Conservation (phyloP, 768 basidiomycete species). For the Amyloporia xantha region DNA sequence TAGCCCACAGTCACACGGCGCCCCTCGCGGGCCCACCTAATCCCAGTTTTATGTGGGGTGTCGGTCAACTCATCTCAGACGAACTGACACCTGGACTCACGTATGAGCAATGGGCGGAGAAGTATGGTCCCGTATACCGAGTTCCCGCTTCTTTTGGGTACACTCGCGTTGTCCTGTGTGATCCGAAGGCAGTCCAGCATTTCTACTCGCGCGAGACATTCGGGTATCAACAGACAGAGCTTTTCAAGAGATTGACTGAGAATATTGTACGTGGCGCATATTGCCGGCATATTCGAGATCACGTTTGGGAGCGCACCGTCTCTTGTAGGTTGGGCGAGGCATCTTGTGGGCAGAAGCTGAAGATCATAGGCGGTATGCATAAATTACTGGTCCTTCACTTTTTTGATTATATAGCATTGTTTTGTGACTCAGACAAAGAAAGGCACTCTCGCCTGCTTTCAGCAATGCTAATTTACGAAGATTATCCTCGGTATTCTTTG, state of each 20-base stretch:
- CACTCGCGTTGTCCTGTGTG: conserved; percentile 16
- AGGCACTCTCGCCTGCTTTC: conserved; percentile 45
- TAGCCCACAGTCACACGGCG: conserved; percentile 20
- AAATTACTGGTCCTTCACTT: background rate
- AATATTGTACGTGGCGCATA: conserved; percentile 26
- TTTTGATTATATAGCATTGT: background rate
- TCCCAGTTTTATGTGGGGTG: conserved; percentile 37
- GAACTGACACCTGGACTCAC: conserved; percentile 25
- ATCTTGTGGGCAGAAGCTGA: conserved; percentile 38
- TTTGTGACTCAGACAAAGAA: conserved; percentile 34
- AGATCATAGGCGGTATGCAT: conserved; percentile 32
- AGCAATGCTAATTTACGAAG: conserved; percentile 44
- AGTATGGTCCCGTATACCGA: conserved; percentile 41
- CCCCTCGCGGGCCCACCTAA: conserved; percentile 37
- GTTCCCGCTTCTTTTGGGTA: conserved; percentile 26
- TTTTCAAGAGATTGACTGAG: conserved; percentile 28
- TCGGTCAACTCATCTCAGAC: conserved; percentile 22
- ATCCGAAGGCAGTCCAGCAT: conserved; percentile 42
- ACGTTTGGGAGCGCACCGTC: too few species aligned
- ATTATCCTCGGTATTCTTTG: conserved; percentile 41
- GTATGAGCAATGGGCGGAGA: conserved; percentile 39
- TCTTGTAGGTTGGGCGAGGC: conserved; percentile 24
- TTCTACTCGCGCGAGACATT: conserved; percentile 44
- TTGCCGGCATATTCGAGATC: background rate
- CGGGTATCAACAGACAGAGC: conserved; percentile 36